These are phyloP conservation scores for Scedosporium minutisporum DNA, from an alignment of 2,329 filamentous ascomycete genomes.

Conservation along the genomic window DNA sequence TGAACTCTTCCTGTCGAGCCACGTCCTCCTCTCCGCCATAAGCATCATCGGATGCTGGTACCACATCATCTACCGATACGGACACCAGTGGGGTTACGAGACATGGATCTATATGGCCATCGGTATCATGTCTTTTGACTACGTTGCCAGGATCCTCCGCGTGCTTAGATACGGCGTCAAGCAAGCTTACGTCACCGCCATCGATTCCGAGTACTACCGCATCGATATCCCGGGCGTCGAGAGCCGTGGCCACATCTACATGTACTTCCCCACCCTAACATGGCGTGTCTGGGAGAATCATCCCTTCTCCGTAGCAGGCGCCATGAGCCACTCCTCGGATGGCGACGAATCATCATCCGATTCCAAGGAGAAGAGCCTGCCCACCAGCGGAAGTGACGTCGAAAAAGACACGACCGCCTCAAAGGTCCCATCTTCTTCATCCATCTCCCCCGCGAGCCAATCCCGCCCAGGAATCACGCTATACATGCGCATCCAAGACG, in stretches of 20 bases:
- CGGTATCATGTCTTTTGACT: constrained; percentile 20
- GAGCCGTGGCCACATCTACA: constrained; percentile 19
- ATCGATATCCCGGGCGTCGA: constrained; percentile 18
- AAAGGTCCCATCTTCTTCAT: neutral
- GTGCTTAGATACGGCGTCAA: constrained; percentile 15
- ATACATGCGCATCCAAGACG: constrained; percentile 16
- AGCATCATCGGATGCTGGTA: constrained; percentile 32
- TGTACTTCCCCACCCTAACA: constrained; percentile 20
- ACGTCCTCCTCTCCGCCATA: constrained; percentile 30
- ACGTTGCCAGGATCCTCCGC: constrained; percentile 15
- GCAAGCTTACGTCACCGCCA: constrained; percentile 16
- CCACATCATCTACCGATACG: constrained; percentile 27
- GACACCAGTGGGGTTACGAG: constrained; percentile 31
- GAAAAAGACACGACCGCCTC: neutral
- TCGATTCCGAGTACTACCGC: constrained; percentile 20
- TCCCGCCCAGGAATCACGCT: constrained; percentile 16
- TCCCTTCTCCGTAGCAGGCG: constrained; percentile 19
- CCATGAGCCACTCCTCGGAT: neutral
- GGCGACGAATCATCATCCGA: neutral
- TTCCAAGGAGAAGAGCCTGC: neutral
- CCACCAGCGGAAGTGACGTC: neutral
- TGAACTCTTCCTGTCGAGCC: constrained; percentile 33
- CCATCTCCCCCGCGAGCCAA: neutral
- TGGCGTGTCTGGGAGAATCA: constrained; percentile 24
- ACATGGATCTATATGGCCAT: constrained; percentile 19